A percentile compares a stretch with the other conserved stretches of the same genome.
Conservation (phyloP, 495 filamentous ascomycete genomes). For the Penicillium canariense region DNA sequence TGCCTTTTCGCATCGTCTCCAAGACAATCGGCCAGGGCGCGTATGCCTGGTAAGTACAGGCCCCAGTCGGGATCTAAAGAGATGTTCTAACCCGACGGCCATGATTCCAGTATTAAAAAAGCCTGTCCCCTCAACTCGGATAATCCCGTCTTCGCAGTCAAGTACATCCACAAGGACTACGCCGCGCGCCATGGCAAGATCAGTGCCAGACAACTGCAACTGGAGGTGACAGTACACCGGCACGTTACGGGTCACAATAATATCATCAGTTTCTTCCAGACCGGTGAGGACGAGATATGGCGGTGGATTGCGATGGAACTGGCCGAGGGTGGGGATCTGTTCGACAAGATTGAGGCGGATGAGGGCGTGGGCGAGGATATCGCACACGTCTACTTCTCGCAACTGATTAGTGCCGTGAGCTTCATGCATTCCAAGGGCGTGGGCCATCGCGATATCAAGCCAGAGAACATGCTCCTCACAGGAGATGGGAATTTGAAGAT, state of each 20-base stretch:
- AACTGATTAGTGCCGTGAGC: conserved; percentile 83
- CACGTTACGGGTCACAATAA: conserved; percentile 87
- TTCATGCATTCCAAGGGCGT: conserved; percentile 95
- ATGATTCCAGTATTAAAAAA: conserved; percentile 77
- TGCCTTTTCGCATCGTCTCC: conserved; percentile 93
- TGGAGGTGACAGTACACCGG: conserved; percentile 86
- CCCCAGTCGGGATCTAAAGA: background rate
- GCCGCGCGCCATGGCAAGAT: conserved; percentile 86
- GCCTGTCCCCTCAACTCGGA: conserved; percentile 67
- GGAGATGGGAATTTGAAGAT: conserved; percentile 86
- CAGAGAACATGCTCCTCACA: conserved; percentile 84
- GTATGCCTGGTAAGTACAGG: conserved; percentile 80
- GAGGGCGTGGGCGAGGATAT: conserved; percentile 89
- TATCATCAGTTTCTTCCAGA: conserved; percentile 86
- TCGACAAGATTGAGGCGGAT: conserved; percentile 99
- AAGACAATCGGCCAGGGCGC: conserved; percentile 95
- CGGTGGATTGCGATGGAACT: conserved; percentile 98
- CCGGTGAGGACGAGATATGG: conserved; percentile 87
- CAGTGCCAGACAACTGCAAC: conserved; percentile 77
- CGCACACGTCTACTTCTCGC: conserved; percentile 92
- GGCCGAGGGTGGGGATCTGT: conserved; percentile 92
- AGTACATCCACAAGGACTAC: conserved; percentile 97
- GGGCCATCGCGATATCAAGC: conserved; percentile 87
- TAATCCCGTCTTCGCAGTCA: conserved; percentile 87
- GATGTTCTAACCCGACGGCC: background rate